phyloP scores from a whole-genome alignment of 331 rosid genomes.

The Dryas integrifolia region DNA sequence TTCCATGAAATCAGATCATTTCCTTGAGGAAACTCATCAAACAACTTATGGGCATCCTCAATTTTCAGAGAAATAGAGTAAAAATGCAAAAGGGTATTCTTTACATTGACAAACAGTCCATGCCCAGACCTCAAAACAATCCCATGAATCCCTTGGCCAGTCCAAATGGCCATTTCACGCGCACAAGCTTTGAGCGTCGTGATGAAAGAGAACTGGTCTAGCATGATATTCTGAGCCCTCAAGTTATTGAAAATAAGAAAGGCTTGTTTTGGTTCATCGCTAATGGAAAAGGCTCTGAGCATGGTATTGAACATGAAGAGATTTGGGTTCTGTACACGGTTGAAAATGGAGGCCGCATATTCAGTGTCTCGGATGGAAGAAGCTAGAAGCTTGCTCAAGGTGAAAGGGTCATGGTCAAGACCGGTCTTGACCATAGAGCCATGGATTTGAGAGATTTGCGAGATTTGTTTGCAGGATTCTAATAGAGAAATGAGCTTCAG shows the following conservation, averaged over 20 bases:
- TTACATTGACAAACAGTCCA: slow-evolving; percentile 41
- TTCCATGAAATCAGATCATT: slow-evolving; percentile 64
- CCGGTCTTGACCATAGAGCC: slow-evolving; percentile 50
- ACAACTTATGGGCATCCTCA: slow-evolving; percentile 57
- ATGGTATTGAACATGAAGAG: slow-evolving; percentile 66
- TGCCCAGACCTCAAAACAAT: slow-evolving; percentile 50
- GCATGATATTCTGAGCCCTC: slow-evolving; percentile 32
- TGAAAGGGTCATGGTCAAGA: slow-evolving; percentile 45
- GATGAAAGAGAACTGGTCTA: slow-evolving; percentile 57
- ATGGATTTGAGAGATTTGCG: slow-evolving; percentile 51
- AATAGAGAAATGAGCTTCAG: slow-evolving; percentile 26
- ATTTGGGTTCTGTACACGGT: slow-evolving; percentile 43
- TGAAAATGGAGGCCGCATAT: slow-evolving; percentile 63
- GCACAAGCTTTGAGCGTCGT: slow-evolving; percentile 53
- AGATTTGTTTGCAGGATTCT: slow-evolving; percentile 42
- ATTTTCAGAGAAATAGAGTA: slow-evolving; percentile 45
- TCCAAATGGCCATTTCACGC: slow-evolving; percentile 33
- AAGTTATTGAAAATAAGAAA: slow-evolving; percentile 49
- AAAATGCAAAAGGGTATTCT: slow-evolving; percentile 50
- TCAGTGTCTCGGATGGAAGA: slow-evolving; percentile 44
- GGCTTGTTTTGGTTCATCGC: slow-evolving; percentile 43
- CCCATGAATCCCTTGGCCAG: slow-evolving; percentile 62
- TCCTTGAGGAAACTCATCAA: slow-evolving; percentile 49
- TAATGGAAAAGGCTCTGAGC: slow-evolving; percentile 56
- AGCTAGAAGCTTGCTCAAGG: slow-evolving; percentile 59